phyloP scores from a whole-genome alignment of 2,329 filamentous ascomycete species.

The Trichoderma polysporum region DNA sequence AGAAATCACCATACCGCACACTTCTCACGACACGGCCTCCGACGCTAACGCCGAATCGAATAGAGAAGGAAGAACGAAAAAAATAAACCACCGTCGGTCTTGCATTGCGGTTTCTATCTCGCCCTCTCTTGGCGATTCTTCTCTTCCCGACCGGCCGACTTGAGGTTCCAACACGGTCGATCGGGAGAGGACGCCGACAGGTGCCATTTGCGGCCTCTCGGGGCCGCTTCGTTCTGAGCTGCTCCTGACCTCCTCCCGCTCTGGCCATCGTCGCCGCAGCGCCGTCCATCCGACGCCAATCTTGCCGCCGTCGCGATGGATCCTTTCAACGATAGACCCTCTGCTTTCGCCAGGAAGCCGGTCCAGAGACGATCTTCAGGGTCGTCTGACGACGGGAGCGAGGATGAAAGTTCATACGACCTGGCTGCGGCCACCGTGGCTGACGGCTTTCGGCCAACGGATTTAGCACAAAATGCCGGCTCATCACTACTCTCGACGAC shows the following conservation, averaged over 20 bases:
- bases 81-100: neutral
- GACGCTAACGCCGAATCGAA: neutral
- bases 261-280: neutral
- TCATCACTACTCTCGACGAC: neutral
- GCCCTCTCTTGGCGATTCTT: neutral
- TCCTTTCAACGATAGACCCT: conserved; percentile 39
- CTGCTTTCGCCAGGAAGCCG: conserved; percentile 41
- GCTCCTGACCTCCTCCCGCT: conserved; percentile 11
- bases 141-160: neutral
- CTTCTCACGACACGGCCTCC: neutral
- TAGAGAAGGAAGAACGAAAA: neutral
- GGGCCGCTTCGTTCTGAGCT: conserved; percentile 7
- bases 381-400: conserved; percentile 25
- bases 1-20: neutral
- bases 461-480: conserved; percentile 18
- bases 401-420: conserved; percentile 50
- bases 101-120: neutral
- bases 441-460: conserved; percentile 50
- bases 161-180: neutral
- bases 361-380: conserved; percentile 45
- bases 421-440: conserved; percentile 52
- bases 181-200: conserved; percentile 8
- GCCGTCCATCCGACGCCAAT: conserved; percentile 6
- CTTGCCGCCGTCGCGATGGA: conserved; percentile 39
- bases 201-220: conserved; percentile 19